phyloP scores from a whole-genome alignment of 495 filamentous ascomycete species.

The Clavariopsis aquatica region DNA sequence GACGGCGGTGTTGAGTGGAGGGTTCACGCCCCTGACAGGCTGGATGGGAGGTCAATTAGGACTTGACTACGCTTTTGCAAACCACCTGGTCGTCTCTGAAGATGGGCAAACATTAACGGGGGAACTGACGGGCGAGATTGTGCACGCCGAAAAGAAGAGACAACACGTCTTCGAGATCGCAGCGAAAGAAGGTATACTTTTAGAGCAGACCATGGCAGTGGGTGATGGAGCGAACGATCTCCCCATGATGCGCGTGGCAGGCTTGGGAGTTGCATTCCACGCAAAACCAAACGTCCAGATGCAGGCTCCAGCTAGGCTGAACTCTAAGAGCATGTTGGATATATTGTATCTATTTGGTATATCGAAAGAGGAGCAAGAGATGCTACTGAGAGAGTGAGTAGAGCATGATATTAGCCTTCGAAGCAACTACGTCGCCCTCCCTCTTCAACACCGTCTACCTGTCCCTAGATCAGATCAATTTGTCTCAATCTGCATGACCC shows the following conservation, averaged over 20 bases:
- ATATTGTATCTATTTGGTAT: slow-evolving; percentile 83
- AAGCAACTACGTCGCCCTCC: too few species aligned
- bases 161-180: slow-evolving; percentile 77
- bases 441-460: too few species aligned
- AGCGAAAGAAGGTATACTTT: slow-evolving; percentile 64
- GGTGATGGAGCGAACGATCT: slow-evolving; percentile 96
- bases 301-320: slow-evolving; percentile 77
- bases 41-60: slow-evolving; percentile 81
- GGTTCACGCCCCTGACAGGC: slow-evolving; percentile 82
- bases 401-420: too few species aligned
- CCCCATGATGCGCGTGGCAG: slow-evolving; percentile 85
- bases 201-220: slow-evolving; percentile 79
- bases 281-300: slow-evolving; percentile 91
- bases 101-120: slow-evolving; percentile 73
- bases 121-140: slow-evolving; percentile 72
- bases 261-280: slow-evolving; percentile 88
- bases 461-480: too few species aligned
- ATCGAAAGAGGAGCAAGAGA: slow-evolving; percentile 37
- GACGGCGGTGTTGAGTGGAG: slow-evolving; percentile 87
- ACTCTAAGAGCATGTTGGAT: slow-evolving; percentile 75
- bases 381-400: slow-evolving; percentile 32
- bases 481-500: too few species aligned
- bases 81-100: slow-evolving; percentile 72
- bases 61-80: slow-evolving; percentile 84
- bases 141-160: slow-evolving; percentile 79